A percentile compares a stretch with the other conserved stretches of the same genome.
Evolutionary conservation across 192 early-diverging fungal species (phyloP).

Genomic region (Gamsiella multidivaricata): DNA sequence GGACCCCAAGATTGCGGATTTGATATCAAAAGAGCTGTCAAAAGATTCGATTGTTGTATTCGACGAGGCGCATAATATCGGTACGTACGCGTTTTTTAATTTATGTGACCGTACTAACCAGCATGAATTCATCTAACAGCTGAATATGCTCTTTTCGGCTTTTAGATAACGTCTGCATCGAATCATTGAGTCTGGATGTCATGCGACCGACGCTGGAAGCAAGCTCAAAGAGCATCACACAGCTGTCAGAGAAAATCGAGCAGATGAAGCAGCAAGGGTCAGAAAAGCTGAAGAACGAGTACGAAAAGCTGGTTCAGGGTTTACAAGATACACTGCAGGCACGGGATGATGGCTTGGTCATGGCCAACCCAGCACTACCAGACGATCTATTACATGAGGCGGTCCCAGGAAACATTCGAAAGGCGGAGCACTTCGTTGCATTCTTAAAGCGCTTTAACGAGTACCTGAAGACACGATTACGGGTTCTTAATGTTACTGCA

Average conservation of each 20-base stretch:
- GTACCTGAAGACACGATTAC: slow-evolving; percentile 96
- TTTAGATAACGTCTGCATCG: slow-evolving; percentile 99
- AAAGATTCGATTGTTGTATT: slow-evolving; percentile 98
- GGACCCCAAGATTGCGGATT: slow-evolving; percentile 99
- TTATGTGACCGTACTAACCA: no score
- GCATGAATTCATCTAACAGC: no score
- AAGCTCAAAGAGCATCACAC: slow-evolving; percentile 81
- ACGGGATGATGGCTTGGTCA: slow-evolving; percentile 85
- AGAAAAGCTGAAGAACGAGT: slow-evolving; percentile 91
- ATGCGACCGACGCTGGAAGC: slow-evolving; percentile 91
- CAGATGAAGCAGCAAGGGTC: slow-evolving; percentile 89
- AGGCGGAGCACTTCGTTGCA: slow-evolving; percentile 98
- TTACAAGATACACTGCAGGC: slow-evolving; percentile 77
- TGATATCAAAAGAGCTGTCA: slow-evolving; percentile 95
- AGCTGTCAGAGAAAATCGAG: slow-evolving; percentile 77
- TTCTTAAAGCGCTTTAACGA: slow-evolving; percentile 97
- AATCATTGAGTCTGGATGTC: slow-evolving; percentile 95
- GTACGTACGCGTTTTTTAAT: slow-evolving; percentile 46
- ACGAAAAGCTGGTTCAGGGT: slow-evolving; percentile 88
- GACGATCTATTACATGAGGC: slow-evolving; percentile 94
- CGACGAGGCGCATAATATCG: slow-evolving; percentile 99
- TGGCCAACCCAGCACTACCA: slow-evolving; percentile 96
- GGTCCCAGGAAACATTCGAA: slow-evolving; percentile 96
- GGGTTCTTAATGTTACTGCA: slow-evolving; percentile 97
- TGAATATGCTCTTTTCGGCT: no score